Evolutionary conservation across 345 rosid genomes (phyloP), one percentile per base, ranked within the genome.

Genomic region (Kernera saxatilis): DNA sequence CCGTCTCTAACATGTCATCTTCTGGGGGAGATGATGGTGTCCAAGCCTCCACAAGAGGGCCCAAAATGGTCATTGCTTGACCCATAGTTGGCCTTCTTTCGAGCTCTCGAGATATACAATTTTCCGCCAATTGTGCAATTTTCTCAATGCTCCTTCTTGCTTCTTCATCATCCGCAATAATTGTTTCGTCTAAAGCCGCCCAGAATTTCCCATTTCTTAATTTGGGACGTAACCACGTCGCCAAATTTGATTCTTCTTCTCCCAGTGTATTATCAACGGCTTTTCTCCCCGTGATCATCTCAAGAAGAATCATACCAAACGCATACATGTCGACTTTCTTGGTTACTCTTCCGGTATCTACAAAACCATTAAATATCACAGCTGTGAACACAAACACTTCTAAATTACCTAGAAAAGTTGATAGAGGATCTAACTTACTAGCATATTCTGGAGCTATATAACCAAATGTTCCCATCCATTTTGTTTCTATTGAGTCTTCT

Each of bases 401-500:
- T 30, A 30, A 30, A 30, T 6, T 30, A 30, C 33, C 2, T 30
- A n/a, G 5, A 6, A n/a, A 30, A 30, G 3, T 30, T 2, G 5
- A 30, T 30, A 30, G 5, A 30, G 33, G 33, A 30, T 30, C 33
- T 30, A 8, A 41, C 65, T 59, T 77, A 84, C 91, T 85, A 32
- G 90, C 87, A 74, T 85, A 85, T 82, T 83, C 87, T 14, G 87
- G 90, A 39, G 87, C 87, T 53, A 83, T 84, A 71, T 85, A 85
- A 3, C 90, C 90, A 70, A 85, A 85, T 1, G 90, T 85, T 22
- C 87, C 90, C 8, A 85, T 85, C 15, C 81, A 83, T 48, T 80
- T 73, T 13, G 91, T 84, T 4, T 53, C 82, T 0, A 85, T n/a
- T n/a, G n/a, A n/a, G n/a, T n/a, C n/a, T n/a, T n/a, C n/a, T n/a